phyloP scores from a whole-genome alignment of 169 alveolate genomes.

The Plasmodium knowlesi region DNA sequence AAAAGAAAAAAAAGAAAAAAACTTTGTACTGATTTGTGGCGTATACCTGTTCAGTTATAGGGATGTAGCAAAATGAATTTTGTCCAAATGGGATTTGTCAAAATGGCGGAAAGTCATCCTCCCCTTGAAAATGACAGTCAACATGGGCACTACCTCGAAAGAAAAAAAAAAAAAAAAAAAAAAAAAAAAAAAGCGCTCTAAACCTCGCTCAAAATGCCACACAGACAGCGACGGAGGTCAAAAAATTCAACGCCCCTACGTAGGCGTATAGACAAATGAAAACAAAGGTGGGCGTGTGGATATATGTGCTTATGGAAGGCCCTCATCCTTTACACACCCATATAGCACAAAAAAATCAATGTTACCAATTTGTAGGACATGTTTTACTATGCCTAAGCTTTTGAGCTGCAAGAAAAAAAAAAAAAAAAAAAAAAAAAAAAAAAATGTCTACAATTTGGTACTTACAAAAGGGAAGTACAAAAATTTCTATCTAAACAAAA shows the following conservation, averaged over 20 bases:
- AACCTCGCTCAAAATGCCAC: not conserved
- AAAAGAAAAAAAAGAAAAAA: not conserved
- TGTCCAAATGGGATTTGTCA: too few relatives aligned
- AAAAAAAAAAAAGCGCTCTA: not conserved
- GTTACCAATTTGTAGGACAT: not conserved
- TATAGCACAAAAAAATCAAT: not conserved
- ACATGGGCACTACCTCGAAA: too few relatives aligned
- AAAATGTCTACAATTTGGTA: slow-evolving; percentile 12
- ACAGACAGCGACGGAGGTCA: not conserved
- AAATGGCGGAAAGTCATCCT: too few relatives aligned
- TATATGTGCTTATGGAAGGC: not conserved
- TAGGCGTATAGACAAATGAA: not conserved
- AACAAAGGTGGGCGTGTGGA: not conserved
- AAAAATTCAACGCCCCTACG: not conserved
- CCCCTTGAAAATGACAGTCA: too few relatives aligned
- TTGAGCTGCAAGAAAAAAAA: not conserved
- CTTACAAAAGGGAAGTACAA: not conserved
- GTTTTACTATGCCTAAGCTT: not conserved
- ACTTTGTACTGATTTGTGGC: too few relatives aligned
- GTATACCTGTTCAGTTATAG: too few relatives aligned
- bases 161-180: too few relatives aligned
- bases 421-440: slow-evolving; percentile 18
- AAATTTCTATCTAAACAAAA: slow-evolving; percentile 15
- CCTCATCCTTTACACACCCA: not conserved
- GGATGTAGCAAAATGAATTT: too few relatives aligned